These are phyloP conservation scores for Aspergillus asperescens DNA, from an alignment of 495 filamentous ascomycete species.

Conservation along the genomic window DNA sequence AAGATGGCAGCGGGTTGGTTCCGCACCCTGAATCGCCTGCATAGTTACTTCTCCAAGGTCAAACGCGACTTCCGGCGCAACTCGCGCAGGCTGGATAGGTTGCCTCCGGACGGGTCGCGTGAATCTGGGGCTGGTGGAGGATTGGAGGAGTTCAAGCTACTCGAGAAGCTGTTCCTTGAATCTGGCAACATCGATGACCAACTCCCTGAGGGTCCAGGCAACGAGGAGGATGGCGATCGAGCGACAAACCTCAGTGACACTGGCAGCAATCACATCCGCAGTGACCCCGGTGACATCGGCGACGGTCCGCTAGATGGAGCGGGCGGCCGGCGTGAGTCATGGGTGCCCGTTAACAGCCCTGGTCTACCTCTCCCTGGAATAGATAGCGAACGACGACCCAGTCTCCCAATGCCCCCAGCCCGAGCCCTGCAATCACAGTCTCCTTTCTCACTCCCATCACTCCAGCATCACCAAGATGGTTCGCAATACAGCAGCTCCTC, in stretches of 20 bases:
- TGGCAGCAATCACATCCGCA: slow-evolving; percentile 39
- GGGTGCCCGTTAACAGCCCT: slow-evolving; percentile 43
- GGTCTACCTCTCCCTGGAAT: slow-evolving; percentile 32
- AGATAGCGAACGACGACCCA: slow-evolving; percentile 42
- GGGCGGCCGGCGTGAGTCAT: slow-evolving; percentile 39
- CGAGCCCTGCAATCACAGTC: slow-evolving; percentile 37
- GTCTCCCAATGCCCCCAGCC: slow-evolving; percentile 37
- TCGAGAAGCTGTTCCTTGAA: slow-evolving; percentile 54
- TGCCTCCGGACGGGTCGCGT: slow-evolving; percentile 28
- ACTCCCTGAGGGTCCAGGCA: slow-evolving; percentile 22
- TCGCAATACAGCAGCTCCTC: slow-evolving; percentile 35
- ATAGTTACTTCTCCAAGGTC: slow-evolving; percentile 60
- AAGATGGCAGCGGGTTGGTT: slow-evolving; percentile 70
- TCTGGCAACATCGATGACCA: slow-evolving; percentile 50
- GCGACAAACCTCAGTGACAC: slow-evolving; percentile 37
- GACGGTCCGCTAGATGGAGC: slow-evolving; percentile 33
- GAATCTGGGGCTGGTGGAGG: slow-evolving; percentile 57
- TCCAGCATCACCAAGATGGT: slow-evolving; percentile 41
- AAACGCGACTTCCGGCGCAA: slow-evolving; percentile 54
- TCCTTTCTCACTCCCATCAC: slow-evolving; percentile 38
- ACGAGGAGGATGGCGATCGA: slow-evolving; percentile 37
- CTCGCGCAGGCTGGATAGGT: slow-evolving; percentile 38
- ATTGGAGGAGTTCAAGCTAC: slow-evolving; percentile 64
- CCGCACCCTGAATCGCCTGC: slow-evolving; percentile 59
- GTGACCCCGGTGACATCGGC: slow-evolving; percentile 35